Conservation (phyloP, 306 rosid genomes). For the Prunus davidiana region DNA sequence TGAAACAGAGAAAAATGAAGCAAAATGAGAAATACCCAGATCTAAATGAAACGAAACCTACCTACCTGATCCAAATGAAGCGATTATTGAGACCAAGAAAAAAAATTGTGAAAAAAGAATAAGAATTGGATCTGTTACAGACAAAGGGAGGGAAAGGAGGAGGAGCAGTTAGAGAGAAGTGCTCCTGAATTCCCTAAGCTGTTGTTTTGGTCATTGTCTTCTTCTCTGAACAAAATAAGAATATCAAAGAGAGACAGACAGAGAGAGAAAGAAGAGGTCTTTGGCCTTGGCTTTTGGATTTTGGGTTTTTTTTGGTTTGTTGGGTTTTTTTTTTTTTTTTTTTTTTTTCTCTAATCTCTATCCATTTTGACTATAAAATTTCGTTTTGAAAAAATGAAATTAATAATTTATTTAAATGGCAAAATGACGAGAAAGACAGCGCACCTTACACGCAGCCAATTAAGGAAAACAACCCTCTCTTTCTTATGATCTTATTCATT, state of each 20-base stretch:
- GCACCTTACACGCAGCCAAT: slow-evolving; percentile 53
- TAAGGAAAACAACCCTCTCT: slow-evolving; percentile 3
- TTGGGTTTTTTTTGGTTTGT: background rate
- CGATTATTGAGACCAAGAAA: background rate
- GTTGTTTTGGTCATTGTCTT: slow-evolving; percentile 7
- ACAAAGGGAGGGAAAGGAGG: background rate
- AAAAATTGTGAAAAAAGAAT: background rate
- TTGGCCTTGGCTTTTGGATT: background rate
- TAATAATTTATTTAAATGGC: background rate
- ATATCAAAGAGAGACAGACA: background rate
- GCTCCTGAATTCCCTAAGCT: slow-evolving; percentile 16
- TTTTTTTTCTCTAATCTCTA: background rate
- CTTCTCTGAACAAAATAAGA: background rate
- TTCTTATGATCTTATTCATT: background rate
- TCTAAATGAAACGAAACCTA: slow-evolving; percentile 15
- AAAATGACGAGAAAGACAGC: slow-evolving; percentile 54
- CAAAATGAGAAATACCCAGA: slow-evolving; percentile 27
- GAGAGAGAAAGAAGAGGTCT: background rate
- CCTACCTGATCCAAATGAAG: slow-evolving; percentile 5
- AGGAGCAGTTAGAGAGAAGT: background rate
- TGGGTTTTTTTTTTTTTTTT: background rate
- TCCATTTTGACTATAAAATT: background rate
- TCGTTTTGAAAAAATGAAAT: slow-evolving; percentile 13
- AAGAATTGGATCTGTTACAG: slow-evolving; percentile 10
- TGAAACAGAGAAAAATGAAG: background rate